phyloP scores from a whole-genome alignment of 306 rosid species.

The Trifolium fragiferum region DNA sequence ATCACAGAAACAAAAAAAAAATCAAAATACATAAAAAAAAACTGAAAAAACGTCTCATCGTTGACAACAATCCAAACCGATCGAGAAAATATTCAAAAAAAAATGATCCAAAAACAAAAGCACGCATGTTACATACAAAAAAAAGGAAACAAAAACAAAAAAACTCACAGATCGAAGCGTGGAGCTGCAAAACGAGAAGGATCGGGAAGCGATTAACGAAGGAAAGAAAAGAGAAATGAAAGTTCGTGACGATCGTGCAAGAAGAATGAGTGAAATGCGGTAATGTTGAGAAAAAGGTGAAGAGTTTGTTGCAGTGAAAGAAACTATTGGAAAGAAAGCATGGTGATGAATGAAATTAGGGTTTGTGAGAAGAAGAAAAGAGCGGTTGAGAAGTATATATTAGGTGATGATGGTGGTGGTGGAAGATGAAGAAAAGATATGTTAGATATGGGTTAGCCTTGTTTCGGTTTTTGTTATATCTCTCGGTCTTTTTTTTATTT shows the following conservation, averaged over 20 bases:
- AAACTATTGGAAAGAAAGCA: slow-evolving; percentile 25
- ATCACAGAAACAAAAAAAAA: not conserved
- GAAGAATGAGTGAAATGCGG: slow-evolving; percentile 36
- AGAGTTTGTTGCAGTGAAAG: slow-evolving; percentile 30
- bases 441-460: slow-evolving; percentile 33
- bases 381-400: slow-evolving; percentile 47
- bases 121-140: not conserved
- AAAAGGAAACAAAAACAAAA: not conserved
- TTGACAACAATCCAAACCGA: slow-evolving; percentile 33
- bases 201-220: slow-evolving; percentile 46
- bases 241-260: slow-evolving; percentile 45
- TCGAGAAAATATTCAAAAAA: not conserved
- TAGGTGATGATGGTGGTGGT: slow-evolving; percentile 27
- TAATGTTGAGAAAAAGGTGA: slow-evolving; percentile 27
- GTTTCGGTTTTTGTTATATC: slow-evolving; percentile 42
- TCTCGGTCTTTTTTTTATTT: not conserved
- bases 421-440: slow-evolving; percentile 37
- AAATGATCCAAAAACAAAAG: slow-evolving; percentile 27
- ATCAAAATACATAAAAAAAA: not conserved
- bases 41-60: slow-evolving; percentile 17
- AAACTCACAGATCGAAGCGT: slow-evolving; percentile 61
- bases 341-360: slow-evolving; percentile 41
- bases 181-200: slow-evolving; percentile 38
- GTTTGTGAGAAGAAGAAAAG: slow-evolving; percentile 40
- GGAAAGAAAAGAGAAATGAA: slow-evolving; percentile 14